These are phyloP conservation scores for Dryas drummondii DNA, from an alignment of 306 rosid genomes.

Conservation along the genomic window DNA sequence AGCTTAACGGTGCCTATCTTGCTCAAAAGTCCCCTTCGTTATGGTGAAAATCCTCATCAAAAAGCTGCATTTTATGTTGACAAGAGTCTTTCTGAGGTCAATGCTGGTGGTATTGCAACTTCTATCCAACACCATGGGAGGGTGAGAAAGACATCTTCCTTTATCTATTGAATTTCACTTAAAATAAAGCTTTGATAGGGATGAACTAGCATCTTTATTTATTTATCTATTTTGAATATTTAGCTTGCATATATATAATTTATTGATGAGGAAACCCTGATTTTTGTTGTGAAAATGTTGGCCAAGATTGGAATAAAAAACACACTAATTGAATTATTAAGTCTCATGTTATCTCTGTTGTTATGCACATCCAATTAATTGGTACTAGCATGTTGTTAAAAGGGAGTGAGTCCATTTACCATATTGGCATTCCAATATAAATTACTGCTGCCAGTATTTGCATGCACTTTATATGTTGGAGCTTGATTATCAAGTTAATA, in stretches of 20 bases:
- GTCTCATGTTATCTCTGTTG: not conserved
- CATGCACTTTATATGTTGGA: too few species aligned
- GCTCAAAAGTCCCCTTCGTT: slow-evolving; percentile 68
- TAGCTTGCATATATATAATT: not conserved
- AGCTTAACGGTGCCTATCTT: slow-evolving; percentile 68
- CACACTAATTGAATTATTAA: not conserved
- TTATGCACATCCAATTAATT: not conserved
- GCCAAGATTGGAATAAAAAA: not conserved
- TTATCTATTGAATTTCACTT: not conserved
- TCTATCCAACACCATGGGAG: slow-evolving; percentile 90
- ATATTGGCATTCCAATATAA: not conserved
- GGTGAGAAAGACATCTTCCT: slow-evolving; percentile 40
- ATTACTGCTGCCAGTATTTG: too few species aligned
- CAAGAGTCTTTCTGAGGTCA: slow-evolving; percentile 72
- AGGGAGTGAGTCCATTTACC: not conserved
- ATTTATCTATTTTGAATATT: not conserved
- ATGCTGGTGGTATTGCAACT: slow-evolving; percentile 90
- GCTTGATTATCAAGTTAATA: too few species aligned
- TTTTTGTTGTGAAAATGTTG: not conserved
- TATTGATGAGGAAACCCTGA: not conserved
- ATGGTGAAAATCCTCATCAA: slow-evolving; percentile 98
- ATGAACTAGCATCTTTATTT: not conserved
- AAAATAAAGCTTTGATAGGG: not conserved
- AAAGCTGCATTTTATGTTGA: slow-evolving; percentile 84
- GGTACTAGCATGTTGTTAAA: not conserved